Conservation (phyloP, 192 early-diverging fungal species). For the Pilaira anomala region DNA sequence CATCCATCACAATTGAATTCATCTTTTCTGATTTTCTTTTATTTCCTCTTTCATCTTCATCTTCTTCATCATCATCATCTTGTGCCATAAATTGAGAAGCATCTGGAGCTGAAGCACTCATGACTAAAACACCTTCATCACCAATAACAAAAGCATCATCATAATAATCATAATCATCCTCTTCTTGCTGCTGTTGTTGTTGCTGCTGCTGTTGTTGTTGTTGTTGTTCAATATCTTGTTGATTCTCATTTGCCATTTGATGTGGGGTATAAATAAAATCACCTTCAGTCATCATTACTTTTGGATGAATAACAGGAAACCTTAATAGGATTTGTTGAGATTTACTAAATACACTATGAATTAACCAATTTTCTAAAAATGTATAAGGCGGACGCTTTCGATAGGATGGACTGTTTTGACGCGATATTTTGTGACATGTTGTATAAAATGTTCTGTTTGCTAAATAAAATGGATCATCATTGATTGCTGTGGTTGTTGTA, state of each 20-base stretch:
- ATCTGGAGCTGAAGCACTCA: conserved; percentile 7
- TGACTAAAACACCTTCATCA: conserved; percentile 1
- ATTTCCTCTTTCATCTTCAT: neutral
- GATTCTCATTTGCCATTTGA: conserved; percentile 2
- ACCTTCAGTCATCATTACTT: conserved; percentile 28
- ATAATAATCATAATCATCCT: conserved; percentile 6
- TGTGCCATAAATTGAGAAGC: neutral
- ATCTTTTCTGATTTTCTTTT: neutral
- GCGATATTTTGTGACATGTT: conserved; percentile 29
- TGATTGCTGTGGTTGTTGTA: too few species aligned
- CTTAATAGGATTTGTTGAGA: conserved; percentile 35
- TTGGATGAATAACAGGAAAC: conserved; percentile 26
- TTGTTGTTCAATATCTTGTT: neutral
- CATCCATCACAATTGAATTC: conserved; percentile 12
- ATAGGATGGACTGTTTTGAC: conserved; percentile 21
- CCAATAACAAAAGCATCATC: conserved; percentile 7
- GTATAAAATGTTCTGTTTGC: conserved; percentile 28
- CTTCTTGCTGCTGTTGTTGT: conserved; percentile 6
- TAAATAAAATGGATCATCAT: conserved; percentile 13
- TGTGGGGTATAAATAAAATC: conserved; percentile 37
- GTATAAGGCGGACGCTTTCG: conserved; percentile 25
- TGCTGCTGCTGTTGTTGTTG: neutral
- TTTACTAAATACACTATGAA: conserved; percentile 37
- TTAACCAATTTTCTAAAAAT: conserved; percentile 28
- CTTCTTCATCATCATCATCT: neutral